A percentile compares a stretch with the other conserved stretches of the same genome.
Conservation (phyloP, 306 rosid species). For the Fragaria iinumae region DNA sequence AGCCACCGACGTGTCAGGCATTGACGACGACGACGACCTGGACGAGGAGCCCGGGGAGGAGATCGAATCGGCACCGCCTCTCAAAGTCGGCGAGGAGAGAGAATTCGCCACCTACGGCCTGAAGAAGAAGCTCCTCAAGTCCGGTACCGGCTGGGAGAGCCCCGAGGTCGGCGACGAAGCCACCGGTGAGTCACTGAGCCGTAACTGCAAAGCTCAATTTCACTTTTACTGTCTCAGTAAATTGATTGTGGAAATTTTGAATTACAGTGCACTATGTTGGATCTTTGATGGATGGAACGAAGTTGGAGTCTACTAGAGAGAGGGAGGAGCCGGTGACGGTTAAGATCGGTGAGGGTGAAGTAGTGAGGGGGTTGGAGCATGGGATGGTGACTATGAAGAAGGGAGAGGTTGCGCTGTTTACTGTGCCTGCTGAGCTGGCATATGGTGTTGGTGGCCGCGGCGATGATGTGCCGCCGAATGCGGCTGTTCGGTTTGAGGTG, state of each 20-base stretch:
- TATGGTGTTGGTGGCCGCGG: conserved; percentile 15
- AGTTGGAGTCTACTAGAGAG: conserved; percentile 52
- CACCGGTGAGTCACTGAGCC: conserved; percentile 33
- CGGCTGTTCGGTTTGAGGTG: conserved; percentile 47
- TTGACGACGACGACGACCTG: conserved; percentile 37
- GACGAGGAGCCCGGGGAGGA: conserved; percentile 81
- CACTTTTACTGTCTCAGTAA: neutral
- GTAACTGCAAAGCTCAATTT: neutral
- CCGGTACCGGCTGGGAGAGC: conserved; percentile 58
- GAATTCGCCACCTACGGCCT: conserved; percentile 33
- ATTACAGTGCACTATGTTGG: conserved; percentile 59
- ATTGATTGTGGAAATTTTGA: conserved; percentile 3
- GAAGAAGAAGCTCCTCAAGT: conserved; percentile 56
- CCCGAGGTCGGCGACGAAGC: conserved; percentile 60
- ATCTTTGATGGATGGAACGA: conserved; percentile 46
- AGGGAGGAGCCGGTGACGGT: conserved; percentile 35
- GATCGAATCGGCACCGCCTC: conserved; percentile 69
- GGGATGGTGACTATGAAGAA: conserved; percentile 55
- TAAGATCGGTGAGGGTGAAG: conserved; percentile 56
- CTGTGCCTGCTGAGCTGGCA: conserved; percentile 40
- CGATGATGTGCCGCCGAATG: conserved; percentile 26
- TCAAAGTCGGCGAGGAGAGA: conserved; percentile 64
- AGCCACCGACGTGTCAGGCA: conserved; percentile 36
- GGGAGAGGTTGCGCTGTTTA: conserved; percentile 62
- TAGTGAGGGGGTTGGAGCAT: conserved; percentile 49